Percentiles rank a stretch among this genome's conserved stretches.
These are phyloP conservation scores for Chaetomiaceae sp. DNA, from an alignment of 2,329 filamentous ascomycete species.

Conservation along the genomic window DNA sequence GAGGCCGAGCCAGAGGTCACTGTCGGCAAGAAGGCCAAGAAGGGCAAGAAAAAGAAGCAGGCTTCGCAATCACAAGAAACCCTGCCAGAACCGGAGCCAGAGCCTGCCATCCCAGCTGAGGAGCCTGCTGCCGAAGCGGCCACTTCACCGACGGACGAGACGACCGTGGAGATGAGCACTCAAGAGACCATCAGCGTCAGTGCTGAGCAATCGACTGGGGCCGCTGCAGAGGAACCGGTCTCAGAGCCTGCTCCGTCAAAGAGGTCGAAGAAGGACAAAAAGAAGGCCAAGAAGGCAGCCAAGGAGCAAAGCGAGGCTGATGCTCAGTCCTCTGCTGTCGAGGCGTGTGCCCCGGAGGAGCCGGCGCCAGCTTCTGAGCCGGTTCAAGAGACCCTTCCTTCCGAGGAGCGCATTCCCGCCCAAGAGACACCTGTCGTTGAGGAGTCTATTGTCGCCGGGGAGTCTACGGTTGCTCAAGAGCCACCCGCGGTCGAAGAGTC, in stretches of 20 bases:
- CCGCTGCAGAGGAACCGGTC: not conserved
- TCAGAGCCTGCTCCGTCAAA: slow-evolving; percentile 23
- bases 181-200: not conserved
- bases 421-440: not conserved
- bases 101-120: not conserved
- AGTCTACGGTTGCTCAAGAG: not conserved
- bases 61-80: not conserved
- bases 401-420: not conserved
- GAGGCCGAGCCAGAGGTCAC: slow-evolving; percentile 2
- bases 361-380: not conserved
- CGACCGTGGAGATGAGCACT: not conserved
- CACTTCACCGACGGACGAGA: not conserved
- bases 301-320: slow-evolving; percentile 7
- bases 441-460: not conserved
- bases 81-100: not conserved
- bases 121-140: not conserved
- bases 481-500: not conserved
- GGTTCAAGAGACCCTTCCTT: not conserved
- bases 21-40: slow-evolving; percentile 33
- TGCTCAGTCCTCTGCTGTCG: not conserved
- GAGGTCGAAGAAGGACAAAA: slow-evolving; percentile 35
- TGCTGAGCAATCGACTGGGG: not conserved
- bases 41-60: slow-evolving; percentile 28
- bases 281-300: slow-evolving; percentile 18
- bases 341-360: not conserved